Percentiles rank a stretch among this genome's conserved stretches.
These are phyloP conservation scores for Aspergillus sp. DNA, from an alignment of 2,329 filamentous ascomycete species.

Conservation along the genomic window DNA sequence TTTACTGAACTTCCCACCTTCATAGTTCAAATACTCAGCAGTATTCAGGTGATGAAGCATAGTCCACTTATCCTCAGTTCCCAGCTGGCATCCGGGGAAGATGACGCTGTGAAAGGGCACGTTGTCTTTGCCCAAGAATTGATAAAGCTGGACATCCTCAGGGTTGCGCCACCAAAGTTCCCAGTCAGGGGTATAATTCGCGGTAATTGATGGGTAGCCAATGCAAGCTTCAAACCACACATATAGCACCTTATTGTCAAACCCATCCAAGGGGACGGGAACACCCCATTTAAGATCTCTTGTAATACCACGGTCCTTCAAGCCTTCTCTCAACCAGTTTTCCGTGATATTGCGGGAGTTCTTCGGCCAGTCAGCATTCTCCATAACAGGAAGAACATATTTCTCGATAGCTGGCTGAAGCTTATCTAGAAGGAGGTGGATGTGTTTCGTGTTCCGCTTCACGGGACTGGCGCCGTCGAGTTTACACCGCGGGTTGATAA, in stretches of 20 bases:
- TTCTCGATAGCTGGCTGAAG: conserved; percentile 73
- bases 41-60: conserved; percentile 85
- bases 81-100: conserved; percentile 84
- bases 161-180: conserved; percentile 93
- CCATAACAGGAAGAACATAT: conserved; percentile 73
- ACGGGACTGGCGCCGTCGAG: conserved; percentile 81
- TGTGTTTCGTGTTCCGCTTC: conserved; percentile 79
- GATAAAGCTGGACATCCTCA: conserved; percentile 82
- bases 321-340: conserved; percentile 65
- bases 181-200: conserved; percentile 84
- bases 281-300: conserved; percentile 90
- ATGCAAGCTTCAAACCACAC: conserved; percentile 94
- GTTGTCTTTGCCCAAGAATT: conserved; percentile 95
- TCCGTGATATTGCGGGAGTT: conserved; percentile 47
- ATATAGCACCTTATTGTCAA: conserved; percentile 80
- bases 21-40: conserved; percentile 87
- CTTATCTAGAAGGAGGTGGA: conserved; percentile 84
- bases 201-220: conserved; percentile 92
- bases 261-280: conserved; percentile 59
- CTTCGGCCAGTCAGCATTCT: conserved; percentile 59
- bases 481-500: conserved; percentile 88
- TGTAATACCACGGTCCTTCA: conserved; percentile 86
- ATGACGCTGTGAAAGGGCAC: conserved; percentile 87
- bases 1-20: conserved; percentile 90
- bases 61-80: conserved; percentile 83